These are phyloP conservation scores for Cyclocybe cylindracea DNA, from an alignment of 768 basidiomycete genomes.

Conservation along the genomic window DNA sequence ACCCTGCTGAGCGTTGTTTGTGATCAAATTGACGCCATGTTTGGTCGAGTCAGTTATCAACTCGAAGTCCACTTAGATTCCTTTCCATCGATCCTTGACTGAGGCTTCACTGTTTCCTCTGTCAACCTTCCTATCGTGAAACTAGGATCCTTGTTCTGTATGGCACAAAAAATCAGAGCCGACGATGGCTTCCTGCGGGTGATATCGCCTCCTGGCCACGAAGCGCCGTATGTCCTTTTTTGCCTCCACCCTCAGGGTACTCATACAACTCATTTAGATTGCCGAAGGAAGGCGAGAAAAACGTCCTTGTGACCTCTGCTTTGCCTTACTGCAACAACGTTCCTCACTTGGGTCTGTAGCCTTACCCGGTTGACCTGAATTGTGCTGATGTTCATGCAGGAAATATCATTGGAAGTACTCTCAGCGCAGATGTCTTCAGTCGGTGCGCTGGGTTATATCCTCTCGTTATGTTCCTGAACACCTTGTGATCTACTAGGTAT, in stretches of 20 bases:
- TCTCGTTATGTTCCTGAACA: not conserved
- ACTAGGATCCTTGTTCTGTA: slow-evolving; percentile 16
- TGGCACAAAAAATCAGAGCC: slow-evolving; percentile 57
- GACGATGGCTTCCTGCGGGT: slow-evolving; percentile 50
- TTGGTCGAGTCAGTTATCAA: slow-evolving; percentile 21
- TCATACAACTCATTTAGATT: slow-evolving; percentile 33
- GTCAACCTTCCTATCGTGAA: not conserved
- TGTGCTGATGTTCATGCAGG: slow-evolving; percentile 37
- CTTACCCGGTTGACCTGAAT: not conserved
- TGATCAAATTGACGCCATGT: slow-evolving; percentile 5
- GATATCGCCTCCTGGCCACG: slow-evolving; percentile 52
- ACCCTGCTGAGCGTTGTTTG: slow-evolving; percentile 13
- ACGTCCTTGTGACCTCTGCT: slow-evolving; percentile 92
- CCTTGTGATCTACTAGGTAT: slow-evolving; percentile 43
- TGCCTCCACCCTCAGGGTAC: slow-evolving; percentile 7
- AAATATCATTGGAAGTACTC: slow-evolving; percentile 92
- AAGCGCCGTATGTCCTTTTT: slow-evolving; percentile 43
- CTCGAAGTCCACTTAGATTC: not conserved
- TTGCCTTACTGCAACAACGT: slow-evolving; percentile 97
- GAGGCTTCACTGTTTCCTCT: not conserved
- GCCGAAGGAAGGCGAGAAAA: slow-evolving; percentile 85
- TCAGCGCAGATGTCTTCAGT: slow-evolving; percentile 97
- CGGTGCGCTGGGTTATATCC: slow-evolving; percentile 55
- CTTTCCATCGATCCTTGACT: slow-evolving; percentile 5
- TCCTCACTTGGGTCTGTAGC: slow-evolving; percentile 80